phyloP scores from a whole-genome alignment of 345 rosid genomes.

The Salix exigua region DNA sequence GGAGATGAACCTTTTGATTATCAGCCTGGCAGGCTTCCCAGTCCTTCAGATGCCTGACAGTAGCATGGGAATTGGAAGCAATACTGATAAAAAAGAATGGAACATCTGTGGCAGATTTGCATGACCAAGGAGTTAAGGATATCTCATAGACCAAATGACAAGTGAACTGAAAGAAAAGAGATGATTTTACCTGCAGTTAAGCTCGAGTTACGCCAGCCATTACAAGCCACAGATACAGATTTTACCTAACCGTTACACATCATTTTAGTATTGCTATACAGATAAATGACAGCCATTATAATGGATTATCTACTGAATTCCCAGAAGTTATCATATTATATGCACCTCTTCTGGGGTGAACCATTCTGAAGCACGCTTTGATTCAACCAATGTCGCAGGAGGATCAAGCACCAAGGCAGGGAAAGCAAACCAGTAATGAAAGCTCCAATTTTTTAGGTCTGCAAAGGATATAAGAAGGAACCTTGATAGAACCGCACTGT shows the following conservation, averaged over 20 bases:
- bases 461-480: constrained; percentile 86
- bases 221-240: constrained; percentile 72
- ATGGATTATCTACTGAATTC: neutral
- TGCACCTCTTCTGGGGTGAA: constrained; percentile 66
- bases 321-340: constrained; percentile 7
- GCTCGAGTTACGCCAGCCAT: constrained; percentile 73
- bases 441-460: constrained; percentile 84
- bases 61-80: constrained; percentile 52
- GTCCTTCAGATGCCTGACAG: constrained; percentile 61
- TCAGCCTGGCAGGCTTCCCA: constrained; percentile 60
- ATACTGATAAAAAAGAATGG: constrained; percentile 76
- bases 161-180: neutral
- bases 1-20: constrained; percentile 60
- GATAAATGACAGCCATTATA: neutral
- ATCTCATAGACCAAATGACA: neutral
- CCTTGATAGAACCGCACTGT: constrained; percentile 56
- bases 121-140: neutral
- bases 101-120: constrained; percentile 48
- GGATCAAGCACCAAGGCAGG: constrained; percentile 86
- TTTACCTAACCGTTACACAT: constrained; percentile 46
- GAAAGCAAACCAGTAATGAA: constrained; percentile 86
- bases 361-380: constrained; percentile 73
- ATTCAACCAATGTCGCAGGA: constrained; percentile 59
- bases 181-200: constrained; percentile 51
- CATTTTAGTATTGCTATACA: neutral